Conservation (phyloP, 352 stramenopile species). For the Phytophthora litchii region DNA sequence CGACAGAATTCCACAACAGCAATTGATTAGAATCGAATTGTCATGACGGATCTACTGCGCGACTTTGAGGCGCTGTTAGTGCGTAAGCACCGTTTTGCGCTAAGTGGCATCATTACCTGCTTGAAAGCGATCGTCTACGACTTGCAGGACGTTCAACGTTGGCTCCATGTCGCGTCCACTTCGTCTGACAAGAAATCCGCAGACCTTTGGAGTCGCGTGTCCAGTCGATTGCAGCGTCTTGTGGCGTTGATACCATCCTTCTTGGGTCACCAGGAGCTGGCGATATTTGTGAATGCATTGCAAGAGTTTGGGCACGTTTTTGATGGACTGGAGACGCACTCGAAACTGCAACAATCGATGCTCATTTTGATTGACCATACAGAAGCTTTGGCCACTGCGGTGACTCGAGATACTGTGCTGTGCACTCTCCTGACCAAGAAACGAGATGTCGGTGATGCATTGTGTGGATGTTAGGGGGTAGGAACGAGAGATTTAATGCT, state of each 20-base stretch:
- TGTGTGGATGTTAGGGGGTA: not conserved
- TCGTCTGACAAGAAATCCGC: conserved; percentile 6
- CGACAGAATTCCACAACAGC: too few species aligned
- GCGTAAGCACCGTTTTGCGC: conserved; percentile 43
- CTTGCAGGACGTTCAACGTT: conserved; percentile 19
- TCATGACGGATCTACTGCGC: conserved; percentile 21
- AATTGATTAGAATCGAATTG: too few species aligned
- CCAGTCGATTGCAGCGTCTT: conserved; percentile 11
- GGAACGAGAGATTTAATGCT: not conserved
- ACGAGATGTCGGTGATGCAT: conserved; percentile 19
- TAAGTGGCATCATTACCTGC: conserved; percentile 33
- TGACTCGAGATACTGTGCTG: not conserved
- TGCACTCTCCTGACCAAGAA: conserved; percentile 25
- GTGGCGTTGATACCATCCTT: conserved; percentile 28
- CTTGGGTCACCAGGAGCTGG: conserved; percentile 18
- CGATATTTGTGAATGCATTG: conserved; percentile 14
- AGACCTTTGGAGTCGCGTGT: conserved; percentile 9
- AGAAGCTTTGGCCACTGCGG: conserved; percentile 6
- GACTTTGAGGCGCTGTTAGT: conserved; percentile 58
- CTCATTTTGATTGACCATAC: not conserved
- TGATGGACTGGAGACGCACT: conserved; percentile 6
- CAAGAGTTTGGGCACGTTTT: conserved; percentile 8
- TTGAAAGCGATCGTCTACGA: conserved; percentile 15
- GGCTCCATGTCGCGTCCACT: not conserved
- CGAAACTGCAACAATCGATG: conserved; percentile 6